Evolutionary conservation across 768 basidiomycete species (phyloP), one percentile per base, ranked within the genome.

Genomic region (Suillus decipiens): DNA sequence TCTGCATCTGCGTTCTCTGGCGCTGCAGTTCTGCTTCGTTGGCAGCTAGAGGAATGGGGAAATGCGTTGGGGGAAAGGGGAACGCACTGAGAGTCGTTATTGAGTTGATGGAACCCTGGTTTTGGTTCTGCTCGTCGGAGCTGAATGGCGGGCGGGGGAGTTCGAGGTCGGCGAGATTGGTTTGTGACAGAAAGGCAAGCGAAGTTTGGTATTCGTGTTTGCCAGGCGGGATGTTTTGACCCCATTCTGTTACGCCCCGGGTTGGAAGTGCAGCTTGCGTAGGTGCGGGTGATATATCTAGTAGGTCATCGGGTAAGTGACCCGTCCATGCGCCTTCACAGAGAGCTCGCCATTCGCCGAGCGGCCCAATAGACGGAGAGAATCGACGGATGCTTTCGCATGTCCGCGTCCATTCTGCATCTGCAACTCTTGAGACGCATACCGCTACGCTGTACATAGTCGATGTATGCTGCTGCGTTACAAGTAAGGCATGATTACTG

Each of bases 241-340:
- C 75, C 76, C 74, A 73, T 57, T 75, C 76, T 41, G 74, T 73
- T 34, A 75, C 66, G 8, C 50, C 59, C 4, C 22, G 14, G 33
- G 22, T 31, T 37, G 47, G 60, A 63, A 3, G 53, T 28, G 19
- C 64, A 2, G 63, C 39, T 31, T 61, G 66, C 10, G 51, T 50
- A 39, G 63, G 61, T 37, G 70, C 42, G 10, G 59, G 3, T 5
- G 59, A 63, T 34, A 61, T 6, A 17, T 76, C 69, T 0, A 70
- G 73, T 8, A 79, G 63, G 61, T 69, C 74, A 42, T 69, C 67
- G 1, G 77, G 78, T 22, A 77, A 66, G 15, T 73, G 61, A 0
- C 87, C 86, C 5, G 78, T 75, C 89, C 90, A 93, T 10, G 84
- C 84, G 14, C 89, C 90, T 76, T 94, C 92, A 68, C 91, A 93